Base-by-base conservation (phyloP, 208 protist genomes). In the Leptomonas pyrrhocoris region DNA sequence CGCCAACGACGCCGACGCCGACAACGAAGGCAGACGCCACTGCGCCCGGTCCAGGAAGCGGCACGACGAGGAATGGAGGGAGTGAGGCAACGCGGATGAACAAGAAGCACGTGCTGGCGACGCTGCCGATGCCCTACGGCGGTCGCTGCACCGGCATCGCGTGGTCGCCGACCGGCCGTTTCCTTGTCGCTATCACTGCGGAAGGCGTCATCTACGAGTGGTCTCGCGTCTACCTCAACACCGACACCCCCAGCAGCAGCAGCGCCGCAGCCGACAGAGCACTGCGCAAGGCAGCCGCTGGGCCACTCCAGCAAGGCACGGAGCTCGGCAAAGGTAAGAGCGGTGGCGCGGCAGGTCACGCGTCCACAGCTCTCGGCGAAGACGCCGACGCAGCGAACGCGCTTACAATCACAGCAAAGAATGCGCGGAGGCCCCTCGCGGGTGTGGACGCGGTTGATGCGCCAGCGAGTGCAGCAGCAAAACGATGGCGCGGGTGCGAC, bases 141-240 rank as follows among this genome's bases (percentile, higher is more conserved):
- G 85, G 85, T 13, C 74, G 72, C 57, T 86, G 82, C 57, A 80
- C 65, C 38, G 79, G 78, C 28, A 42, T 91, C 18, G 77, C 79
- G 19, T 88, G 82, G 85, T 88, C 85, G 25, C 79, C 82, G 7
- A 82, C 83, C 61, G 69, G 75, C 21, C 79, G 82, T 48, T 79
- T 84, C 43, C 76, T 91, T 31, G 74, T 85, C 8, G 82, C 80
- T 8, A 80, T 86, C 46, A 86, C 82, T 0, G 67, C 67, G 21
- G 82, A 88, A 45, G 85, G 85, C 21, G 73, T 76, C 45, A 65
- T 91, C 13, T 88, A 91, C 53, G 76, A 88, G 40, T 91, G 85
- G 85, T 71, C 75, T 25, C 81, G 84, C 25, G 68, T 90, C 28
- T 81, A 86, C 31, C 54, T 82, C n/a, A 60, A 34, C 46, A 48